Evolutionary conservation across 495 filamentous ascomycete species (phyloP), one percentile per base, ranked within the genome.

Genomic region (Podospora conica): DNA sequence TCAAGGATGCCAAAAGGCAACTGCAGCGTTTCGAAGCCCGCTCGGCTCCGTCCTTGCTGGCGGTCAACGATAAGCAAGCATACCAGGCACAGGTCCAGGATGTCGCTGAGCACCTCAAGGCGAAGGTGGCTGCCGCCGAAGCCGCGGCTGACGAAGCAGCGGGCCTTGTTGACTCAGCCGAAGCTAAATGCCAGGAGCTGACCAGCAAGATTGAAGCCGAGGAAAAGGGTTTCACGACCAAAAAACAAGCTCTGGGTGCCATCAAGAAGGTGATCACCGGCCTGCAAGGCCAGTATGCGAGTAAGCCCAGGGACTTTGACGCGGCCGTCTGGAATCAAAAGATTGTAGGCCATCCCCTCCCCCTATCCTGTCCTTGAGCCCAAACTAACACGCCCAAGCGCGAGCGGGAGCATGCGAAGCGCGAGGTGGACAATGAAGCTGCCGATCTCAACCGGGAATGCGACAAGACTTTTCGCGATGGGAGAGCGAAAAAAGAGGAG

Each of bases 11-110:
- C 20, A 87, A 86, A 70, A 65, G 75, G 27, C 79, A 87, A 60
- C 77, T 91, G 1, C 77, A 80, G 53, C 75, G 79, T 23, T 77
- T 96, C 18, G 75, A 90, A 69, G 58, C 77, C 0, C 84, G 89
- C 23, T 80, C 88, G 3, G 86, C 85, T 25, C 95, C 95, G 61
- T 83, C 86, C 1, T 69, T 96, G 61, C 69, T 81, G 69, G 85
- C 86, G 2, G 83, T 90, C 28, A 87, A 86, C 61, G 73, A 72
- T 15, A 96, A 94, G 74, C 76, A 89, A 66, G 73, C 76, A 11
- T 95, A 95, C 66, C 54, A 72, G 60, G 72, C 65, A 12, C 72
- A 77, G 20, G 75, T 86, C 5, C 74, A 81, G 60, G 67, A 71
- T 3, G 86, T 87, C 6, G 79, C 85, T 7, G 74, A 75, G 7